phyloP scores from a whole-genome alignment of 768 basidiomycete species.

The Pleurotus djamor region DNA sequence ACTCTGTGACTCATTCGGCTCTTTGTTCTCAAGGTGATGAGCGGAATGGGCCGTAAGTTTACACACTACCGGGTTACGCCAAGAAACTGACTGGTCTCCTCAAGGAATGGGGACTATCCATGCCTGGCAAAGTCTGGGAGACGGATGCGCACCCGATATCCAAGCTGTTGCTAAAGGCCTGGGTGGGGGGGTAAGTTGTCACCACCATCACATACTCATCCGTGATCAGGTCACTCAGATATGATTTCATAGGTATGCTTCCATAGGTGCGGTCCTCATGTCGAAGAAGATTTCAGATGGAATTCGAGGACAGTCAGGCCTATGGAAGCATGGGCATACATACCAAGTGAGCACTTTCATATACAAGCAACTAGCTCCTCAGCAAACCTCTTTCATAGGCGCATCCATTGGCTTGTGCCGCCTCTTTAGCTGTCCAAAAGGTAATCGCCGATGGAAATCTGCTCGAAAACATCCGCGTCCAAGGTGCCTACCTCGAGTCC shows the following conservation, averaged over 20 bases:
- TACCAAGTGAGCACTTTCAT: slow-evolving; percentile 54
- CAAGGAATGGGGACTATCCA: slow-evolving; percentile 86
- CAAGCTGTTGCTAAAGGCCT: slow-evolving; percentile 90
- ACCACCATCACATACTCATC: background rate
- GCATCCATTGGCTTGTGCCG: slow-evolving; percentile 73
- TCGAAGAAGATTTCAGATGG: slow-evolving; percentile 69
- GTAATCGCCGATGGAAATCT: slow-evolving; percentile 10
- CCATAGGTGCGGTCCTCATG: slow-evolving; percentile 82
- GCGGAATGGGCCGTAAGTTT: slow-evolving; percentile 82
- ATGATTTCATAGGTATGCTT: slow-evolving; percentile 53
- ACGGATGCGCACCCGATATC: slow-evolving; percentile 76
- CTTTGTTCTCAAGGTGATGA: slow-evolving; percentile 55
- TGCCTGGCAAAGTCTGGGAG: slow-evolving; percentile 83
- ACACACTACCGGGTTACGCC: too few species aligned
- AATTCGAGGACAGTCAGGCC: slow-evolving; percentile 63
- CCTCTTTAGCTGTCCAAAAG: slow-evolving; percentile 65
- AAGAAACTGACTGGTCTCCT: background rate
- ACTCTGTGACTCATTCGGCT: background rate
- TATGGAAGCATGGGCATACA: slow-evolving; percentile 85
- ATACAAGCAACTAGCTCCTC: too few species aligned
- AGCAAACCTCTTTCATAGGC: background rate
- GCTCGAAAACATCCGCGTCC: slow-evolving; percentile 8
- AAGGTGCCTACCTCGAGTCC: slow-evolving; percentile 23
- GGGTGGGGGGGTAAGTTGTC: slow-evolving; percentile 70
- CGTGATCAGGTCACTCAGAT: background rate